Evolutionary conservation across 1,139 yeast genomes (phyloP), one percentile per base, ranked within the genome.

Genomic region (Pichia sp.): DNA sequence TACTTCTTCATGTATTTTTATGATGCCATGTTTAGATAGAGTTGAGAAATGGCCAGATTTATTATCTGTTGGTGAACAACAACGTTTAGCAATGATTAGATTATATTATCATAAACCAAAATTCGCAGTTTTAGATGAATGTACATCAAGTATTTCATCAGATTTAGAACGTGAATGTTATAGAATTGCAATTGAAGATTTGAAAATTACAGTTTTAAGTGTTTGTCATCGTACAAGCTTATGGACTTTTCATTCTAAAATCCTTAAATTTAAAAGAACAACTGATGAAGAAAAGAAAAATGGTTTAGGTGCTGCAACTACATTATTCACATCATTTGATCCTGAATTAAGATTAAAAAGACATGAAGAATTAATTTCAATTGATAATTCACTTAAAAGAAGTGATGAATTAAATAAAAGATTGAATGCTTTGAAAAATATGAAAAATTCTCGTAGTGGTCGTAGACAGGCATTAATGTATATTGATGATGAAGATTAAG

Each of bases 71-170:
- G 97, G 97, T 35, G 95, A 92, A 24, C 97, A 90, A 63, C 97
- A 90, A 63, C 72, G 96, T 57, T 74, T 90, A 56, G 97, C 97
- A 16, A 84, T 90, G 87, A 96, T 95, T 3, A 75, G 97, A 56
- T 71, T 90, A 63, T 90, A 85, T 60, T 90, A 89, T 60, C 97
- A 90, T 62, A 76, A 75, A 58, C 97, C 97, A 2, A 83, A 80
- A 64, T 90, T 87, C 70, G 97, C 97, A 0, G 96, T 90, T 28
- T 70, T 90, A 53, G 97, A 90, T 66, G 97, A 90, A 66, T 90
- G 97, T 65, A 90, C 97, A 0, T 87, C 96, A 6, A 92, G 96
- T 1, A 95, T 89, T 2, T 82, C 96, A 0, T 86, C 95, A 23
- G 87, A 84, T 51, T 83, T 89, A 80, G 97, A 90, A 62, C 87